Base-by-base conservation (phyloP, 371 early-diverging fungal genomes). In the Blakeslea trispora region DNA sequence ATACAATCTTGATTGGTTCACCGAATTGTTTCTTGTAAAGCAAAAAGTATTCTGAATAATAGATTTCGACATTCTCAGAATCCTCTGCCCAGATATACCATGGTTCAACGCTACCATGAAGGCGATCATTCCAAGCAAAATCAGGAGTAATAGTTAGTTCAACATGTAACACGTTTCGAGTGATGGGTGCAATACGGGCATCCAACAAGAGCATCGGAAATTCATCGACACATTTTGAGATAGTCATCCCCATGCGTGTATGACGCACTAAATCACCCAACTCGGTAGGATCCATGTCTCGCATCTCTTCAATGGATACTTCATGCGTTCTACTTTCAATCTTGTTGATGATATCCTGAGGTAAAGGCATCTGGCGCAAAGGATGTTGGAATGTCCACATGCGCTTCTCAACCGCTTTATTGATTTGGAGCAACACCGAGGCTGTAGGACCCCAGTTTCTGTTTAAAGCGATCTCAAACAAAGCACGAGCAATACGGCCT, bases 11-110 rank as follows among this genome's bases (percentile, higher is more conserved):
- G 22, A 82, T 69, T 9, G 79, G 57, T 51, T 82, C 81, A 19
- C 75, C 78, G 50, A 76, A 59, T 37, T 72, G 75, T 45, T 79
- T 82, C 54, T 74, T 74, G 22, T 70, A 70, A 2, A 83, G 48
- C 35, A 81, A 64, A 54, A 83, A 76, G 60, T 80, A 80, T 35
- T 83, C 82, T 0, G 81, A 79, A 47, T 81, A 79, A 42, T 82
- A 81, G 32, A 85, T 72, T 43, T 85, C 81, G 2, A 71, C 70
- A 59, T 79, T 81, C 2, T 80, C 75, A 0, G 81, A 72, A 56
- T 96, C 96, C 61, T 96, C 95, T 3, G 95, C 93, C 92, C 92
- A 96, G 34, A 97, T 88, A 90, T 94, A 96, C 84, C 92, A 98
- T 1, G 92, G 89, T 66, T 97, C 96, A 5, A 83, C 85, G 14